A percentile compares a stretch with the other conserved stretches of the same genome.
Conservation (phyloP, 139 green algal genomes). For the Spirogloea muscicola region DNA sequence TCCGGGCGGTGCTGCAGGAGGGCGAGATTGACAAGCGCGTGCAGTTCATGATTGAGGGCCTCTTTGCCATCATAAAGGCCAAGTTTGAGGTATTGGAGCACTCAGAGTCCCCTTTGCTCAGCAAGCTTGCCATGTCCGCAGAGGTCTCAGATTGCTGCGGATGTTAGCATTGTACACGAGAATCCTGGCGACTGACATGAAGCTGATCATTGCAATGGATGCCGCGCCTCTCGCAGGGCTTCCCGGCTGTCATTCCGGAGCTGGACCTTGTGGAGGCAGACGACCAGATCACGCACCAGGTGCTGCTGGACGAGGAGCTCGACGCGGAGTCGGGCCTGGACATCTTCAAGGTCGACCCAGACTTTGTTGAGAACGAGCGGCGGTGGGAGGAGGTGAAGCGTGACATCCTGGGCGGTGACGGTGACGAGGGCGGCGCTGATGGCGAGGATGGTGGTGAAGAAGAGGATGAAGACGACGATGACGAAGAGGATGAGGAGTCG, state of each 20-base stretch:
- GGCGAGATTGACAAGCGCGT: constrained; percentile 79
- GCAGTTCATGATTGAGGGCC: constrained; percentile 91
- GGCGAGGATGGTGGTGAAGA: constrained; percentile 44
- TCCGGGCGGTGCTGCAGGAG: constrained; percentile 84
- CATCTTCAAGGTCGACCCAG: constrained; percentile 60
- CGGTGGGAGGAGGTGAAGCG: constrained; percentile 61
- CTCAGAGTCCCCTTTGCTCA: too few relatives aligned
- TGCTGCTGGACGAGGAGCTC: constrained; percentile 62
- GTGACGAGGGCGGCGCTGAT: constrained; percentile 23
- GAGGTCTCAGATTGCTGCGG: too few relatives aligned
- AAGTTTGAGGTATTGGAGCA: constrained; percentile 79
- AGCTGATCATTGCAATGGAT: too few relatives aligned
- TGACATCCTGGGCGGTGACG: constrained; percentile 74
- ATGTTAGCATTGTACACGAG: too few relatives aligned
- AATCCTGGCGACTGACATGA: too few relatives aligned
- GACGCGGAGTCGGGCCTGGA: constrained; percentile 68
- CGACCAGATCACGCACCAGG: constrained; percentile 94
- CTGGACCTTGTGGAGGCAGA: constrained; percentile 91
- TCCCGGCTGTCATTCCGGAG: constrained; percentile 61
- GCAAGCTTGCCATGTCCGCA: too few relatives aligned
- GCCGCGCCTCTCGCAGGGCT: not conserved
- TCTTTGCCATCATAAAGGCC: constrained; percentile 83
- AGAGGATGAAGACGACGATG: constrained; percentile 30
- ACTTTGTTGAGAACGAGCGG: constrained; percentile 70
- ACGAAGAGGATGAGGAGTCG: constrained; percentile 46